These are phyloP conservation scores for Hippophae gyantsensis DNA, from an alignment of 306 rosid genomes.

Conservation along the genomic window DNA sequence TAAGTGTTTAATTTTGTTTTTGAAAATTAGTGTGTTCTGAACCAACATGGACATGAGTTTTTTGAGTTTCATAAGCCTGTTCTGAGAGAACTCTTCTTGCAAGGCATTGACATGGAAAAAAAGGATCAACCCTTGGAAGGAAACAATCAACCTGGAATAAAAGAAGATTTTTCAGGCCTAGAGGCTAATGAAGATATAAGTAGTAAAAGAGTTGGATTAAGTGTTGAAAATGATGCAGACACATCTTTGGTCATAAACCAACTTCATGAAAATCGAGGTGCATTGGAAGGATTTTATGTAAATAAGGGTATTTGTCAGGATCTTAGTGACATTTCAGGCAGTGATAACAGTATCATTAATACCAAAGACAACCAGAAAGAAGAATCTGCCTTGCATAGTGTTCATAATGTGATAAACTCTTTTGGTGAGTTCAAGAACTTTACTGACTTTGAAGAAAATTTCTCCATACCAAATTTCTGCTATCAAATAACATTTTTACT, in stretches of 20 bases:
- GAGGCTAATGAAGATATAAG: background rate
- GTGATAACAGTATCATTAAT: background rate
- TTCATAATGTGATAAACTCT: background rate
- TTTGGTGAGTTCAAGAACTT: conserved; percentile 4
- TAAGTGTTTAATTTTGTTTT: background rate
- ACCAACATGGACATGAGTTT: background rate
- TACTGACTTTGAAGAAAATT: background rate
- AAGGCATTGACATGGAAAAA: background rate
- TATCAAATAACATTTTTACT: background rate
- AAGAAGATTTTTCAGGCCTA: background rate
- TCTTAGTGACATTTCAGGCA: background rate
- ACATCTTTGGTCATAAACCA: background rate
- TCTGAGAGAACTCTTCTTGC: background rate
- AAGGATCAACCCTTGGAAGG: background rate
- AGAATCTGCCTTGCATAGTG: background rate
- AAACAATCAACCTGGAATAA: conserved; percentile 1
- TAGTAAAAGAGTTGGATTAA: background rate
- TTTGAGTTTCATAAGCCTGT: background rate
- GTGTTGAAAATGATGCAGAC: background rate
- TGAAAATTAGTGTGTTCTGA: background rate
- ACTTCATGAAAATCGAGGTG: background rate
- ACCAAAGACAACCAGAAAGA: background rate
- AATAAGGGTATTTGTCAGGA: background rate
- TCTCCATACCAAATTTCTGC: no score
- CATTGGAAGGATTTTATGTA: background rate